A percentile compares a stretch with the other conserved stretches of the same genome.
These are phyloP conservation scores for Nicotiana obtusifolia DNA, from an alignment of 257 asterid genomes.

Conservation along the genomic window DNA sequence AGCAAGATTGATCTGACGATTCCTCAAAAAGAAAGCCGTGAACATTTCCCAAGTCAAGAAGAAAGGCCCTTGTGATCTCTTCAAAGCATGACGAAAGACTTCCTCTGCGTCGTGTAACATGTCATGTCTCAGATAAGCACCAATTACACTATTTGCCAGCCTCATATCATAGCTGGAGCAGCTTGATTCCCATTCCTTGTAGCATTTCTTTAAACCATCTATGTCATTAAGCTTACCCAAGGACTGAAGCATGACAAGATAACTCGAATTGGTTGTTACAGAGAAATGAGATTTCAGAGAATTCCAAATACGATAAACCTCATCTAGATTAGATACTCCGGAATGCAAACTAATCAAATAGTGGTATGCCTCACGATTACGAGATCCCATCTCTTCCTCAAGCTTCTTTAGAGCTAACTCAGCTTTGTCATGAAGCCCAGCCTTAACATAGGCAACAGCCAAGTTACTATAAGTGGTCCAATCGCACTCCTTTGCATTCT, in stretches of 20 bases:
- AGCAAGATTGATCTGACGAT: constrained; percentile 30
- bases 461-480: constrained; percentile 77
- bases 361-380: constrained; percentile 51
- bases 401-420: constrained; percentile 47
- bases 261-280: constrained; percentile 50
- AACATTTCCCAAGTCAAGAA: constrained; percentile 45
- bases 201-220: constrained; percentile 54
- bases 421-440: constrained; percentile 58
- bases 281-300: constrained; percentile 39
- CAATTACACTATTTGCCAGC: constrained; percentile 43
- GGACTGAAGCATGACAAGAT: constrained; percentile 61
- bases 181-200: constrained; percentile 61
- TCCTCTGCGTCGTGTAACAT: constrained; percentile 59
- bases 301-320: constrained; percentile 64
- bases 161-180: constrained; percentile 47
- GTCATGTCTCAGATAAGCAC: constrained; percentile 38
- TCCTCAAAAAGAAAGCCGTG: constrained; percentile 38
- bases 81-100: constrained; percentile 25
- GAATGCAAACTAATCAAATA: constrained; percentile 64
- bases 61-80: constrained; percentile 52
- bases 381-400: constrained; percentile 49
- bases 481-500: constrained; percentile 36
- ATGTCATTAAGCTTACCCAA: constrained; percentile 50
- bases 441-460: constrained; percentile 47
- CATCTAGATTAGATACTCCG: constrained; percentile 41